These are phyloP conservation scores for Thalassia testudinum DNA, from an alignment of 116 monocot genomes.

Conservation along the genomic window DNA sequence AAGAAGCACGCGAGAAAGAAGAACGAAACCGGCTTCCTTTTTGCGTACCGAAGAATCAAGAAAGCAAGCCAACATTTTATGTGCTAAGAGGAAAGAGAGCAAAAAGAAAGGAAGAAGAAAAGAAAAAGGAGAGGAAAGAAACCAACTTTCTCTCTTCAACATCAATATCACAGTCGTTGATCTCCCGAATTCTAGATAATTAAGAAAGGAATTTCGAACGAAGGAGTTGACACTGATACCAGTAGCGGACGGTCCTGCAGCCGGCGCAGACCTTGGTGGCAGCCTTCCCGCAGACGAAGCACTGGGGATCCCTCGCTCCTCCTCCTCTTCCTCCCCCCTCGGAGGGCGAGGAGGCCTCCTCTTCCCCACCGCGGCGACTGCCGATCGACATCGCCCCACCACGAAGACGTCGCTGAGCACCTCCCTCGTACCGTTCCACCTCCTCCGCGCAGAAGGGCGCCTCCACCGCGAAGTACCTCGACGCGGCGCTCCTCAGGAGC, in stretches of 20 bases:
- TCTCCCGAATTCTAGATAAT: no score
- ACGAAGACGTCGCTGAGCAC: no score
- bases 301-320: constrained; percentile 8
- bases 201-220: not conserved
- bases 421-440: constrained; percentile 5
- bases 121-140: no score
- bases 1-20: no score
- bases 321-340: constrained; percentile 11
- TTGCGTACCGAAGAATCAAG: no score
- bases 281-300: constrained; percentile 20
- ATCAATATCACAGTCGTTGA: no score
- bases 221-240: constrained; percentile 35
- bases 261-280: constrained; percentile 52
- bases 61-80: no score
- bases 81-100: no score
- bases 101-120: no score
- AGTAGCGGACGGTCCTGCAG: constrained; percentile 69
- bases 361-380: not conserved
- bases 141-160: no score
- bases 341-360: no score
- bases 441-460: constrained; percentile 10
- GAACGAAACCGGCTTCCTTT: no score
- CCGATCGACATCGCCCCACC: constrained; percentile 6
- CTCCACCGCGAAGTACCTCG: constrained; percentile 40
- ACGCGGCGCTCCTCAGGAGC: constrained; percentile 25